Evolutionary conservation across 768 basidiomycete genomes (phyloP), one percentile per base, ranked within the genome.

Genomic region (Mrakia hoshinonis): DNA sequence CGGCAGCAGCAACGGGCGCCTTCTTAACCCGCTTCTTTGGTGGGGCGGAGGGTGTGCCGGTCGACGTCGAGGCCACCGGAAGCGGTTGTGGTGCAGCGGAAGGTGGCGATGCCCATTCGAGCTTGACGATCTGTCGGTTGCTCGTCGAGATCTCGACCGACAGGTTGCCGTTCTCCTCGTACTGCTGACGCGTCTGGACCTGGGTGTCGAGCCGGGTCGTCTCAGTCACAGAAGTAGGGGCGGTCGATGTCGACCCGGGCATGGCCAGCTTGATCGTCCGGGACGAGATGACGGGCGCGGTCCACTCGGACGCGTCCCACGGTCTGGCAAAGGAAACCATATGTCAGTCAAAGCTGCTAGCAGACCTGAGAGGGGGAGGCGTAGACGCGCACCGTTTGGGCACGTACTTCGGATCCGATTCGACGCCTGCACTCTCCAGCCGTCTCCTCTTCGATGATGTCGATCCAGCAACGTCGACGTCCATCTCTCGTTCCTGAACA

Each of bases 261-360:
- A 36, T n/a, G 24, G 64, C 39, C 10, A 65, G 64, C 15, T 36
- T 48, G 20, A 65, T 34, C 22, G 64, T 26, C 26, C 55, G 67
- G 20, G 39, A 58, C 13, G 24, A 39, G 55, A 68, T 60, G 52
- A 60, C 26, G 39, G 67, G 67, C 5, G 36, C 22, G 12, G 24
- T 60, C 20, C 34, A 58, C 10, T 58, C 67, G 6, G 36, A 29
- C 18, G 39, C 67, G 26, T 68, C 67, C 67, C 67, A 68, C 2
- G 67, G 47, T 58, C 46, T 55, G 24, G 20, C 2, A 6, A 34
- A 10, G 13, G n/a, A n/a, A 15, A 22, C 31, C 31, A 29, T 3
- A 18, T 31, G 15, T 39, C 1, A 11, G 11, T 68, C 48, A 47
- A 13, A 18, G 26, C 18, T n/a, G 39, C 12, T 2, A 12, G 43